These are phyloP conservation scores for Metschnikowia santaceciliae DNA, from an alignment of 805 yeast genomes.

Conservation along the genomic window DNA sequence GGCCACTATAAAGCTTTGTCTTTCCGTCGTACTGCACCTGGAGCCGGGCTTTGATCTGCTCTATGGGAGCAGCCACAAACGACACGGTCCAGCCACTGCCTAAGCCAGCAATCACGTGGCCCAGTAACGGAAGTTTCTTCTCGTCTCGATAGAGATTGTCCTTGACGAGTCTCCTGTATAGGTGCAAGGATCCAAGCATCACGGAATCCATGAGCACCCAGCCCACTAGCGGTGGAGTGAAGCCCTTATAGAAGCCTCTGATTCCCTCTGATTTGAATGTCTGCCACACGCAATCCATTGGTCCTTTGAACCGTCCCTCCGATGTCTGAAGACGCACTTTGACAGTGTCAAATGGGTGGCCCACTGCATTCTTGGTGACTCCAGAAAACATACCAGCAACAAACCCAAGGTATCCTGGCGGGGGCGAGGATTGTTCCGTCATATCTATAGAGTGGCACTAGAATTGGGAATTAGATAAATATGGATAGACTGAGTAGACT, in stretches of 20 bases:
- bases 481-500: background rate
- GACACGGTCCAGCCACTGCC: constrained; percentile 94
- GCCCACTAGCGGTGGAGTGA: constrained; percentile 88
- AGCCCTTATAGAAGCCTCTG: constrained; percentile 80
- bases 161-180: constrained; percentile 65
- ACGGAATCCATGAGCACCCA: constrained; percentile 94
- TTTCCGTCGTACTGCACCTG: constrained; percentile 87
- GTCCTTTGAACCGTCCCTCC: constrained; percentile 63
- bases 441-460: background rate
- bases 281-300: constrained; percentile 72
- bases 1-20: constrained; percentile 66
- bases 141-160: constrained; percentile 60
- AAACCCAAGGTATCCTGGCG: constrained; percentile 66
- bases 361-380: constrained; percentile 80
- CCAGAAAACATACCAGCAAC: constrained; percentile 89
- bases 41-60: constrained; percentile 79
- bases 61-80: constrained; percentile 94
- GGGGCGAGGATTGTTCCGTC: constrained; percentile 19
- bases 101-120: constrained; percentile 67
- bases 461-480: no score
- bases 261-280: constrained; percentile 74
- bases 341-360: constrained; percentile 90
- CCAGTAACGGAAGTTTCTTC: constrained; percentile 63
- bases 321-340: constrained; percentile 80
- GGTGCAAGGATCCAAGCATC: constrained; percentile 81